A percentile compares a stretch with the other conserved stretches of the same genome.
These are phyloP conservation scores for Leptographium flavum DNA, from an alignment of 2,329 filamentous ascomycete genomes.

Conservation along the genomic window DNA sequence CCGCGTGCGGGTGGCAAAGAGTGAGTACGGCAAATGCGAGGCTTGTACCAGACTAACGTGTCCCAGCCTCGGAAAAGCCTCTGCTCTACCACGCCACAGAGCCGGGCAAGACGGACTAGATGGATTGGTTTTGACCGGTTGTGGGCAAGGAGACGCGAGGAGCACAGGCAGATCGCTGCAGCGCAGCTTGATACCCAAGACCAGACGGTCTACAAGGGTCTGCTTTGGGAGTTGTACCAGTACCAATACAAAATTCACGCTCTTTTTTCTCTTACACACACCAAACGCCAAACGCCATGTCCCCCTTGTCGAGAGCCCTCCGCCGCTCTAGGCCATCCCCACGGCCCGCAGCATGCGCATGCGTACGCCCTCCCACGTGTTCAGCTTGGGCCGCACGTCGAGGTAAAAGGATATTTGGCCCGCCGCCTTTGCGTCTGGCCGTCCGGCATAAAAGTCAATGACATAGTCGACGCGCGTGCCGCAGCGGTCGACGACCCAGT, in stretches of 20 bases:
- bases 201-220: too few species aligned
- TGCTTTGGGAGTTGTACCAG: too few species aligned
- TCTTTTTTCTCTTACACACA: too few species aligned
- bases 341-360: constrained; percentile 42
- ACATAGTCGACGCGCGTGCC: constrained; percentile 80
- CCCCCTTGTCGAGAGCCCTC: too few species aligned
- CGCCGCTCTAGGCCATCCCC: constrained; percentile 27
- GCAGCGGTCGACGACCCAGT: constrained; percentile 93
- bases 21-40: constrained; percentile 8
- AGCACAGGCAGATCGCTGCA: not conserved
- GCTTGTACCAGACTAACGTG: not conserved
- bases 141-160: too few species aligned
- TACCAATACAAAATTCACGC: too few species aligned
- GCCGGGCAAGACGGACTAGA: not conserved
- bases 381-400: constrained; percentile 54
- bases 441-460: constrained; percentile 91
- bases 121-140: not conserved
- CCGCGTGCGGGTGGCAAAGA: constrained; percentile 20
- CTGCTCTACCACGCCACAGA: not conserved
- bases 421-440: constrained; percentile 15
- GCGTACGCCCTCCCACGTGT: constrained; percentile 52
- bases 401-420: constrained; percentile 45
- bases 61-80: not conserved
- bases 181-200: too few species aligned
- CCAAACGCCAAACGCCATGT: not conserved